phyloP scores from a whole-genome alignment of 2,329 filamentous ascomycete species.

The Plenodomus biglobosus region DNA sequence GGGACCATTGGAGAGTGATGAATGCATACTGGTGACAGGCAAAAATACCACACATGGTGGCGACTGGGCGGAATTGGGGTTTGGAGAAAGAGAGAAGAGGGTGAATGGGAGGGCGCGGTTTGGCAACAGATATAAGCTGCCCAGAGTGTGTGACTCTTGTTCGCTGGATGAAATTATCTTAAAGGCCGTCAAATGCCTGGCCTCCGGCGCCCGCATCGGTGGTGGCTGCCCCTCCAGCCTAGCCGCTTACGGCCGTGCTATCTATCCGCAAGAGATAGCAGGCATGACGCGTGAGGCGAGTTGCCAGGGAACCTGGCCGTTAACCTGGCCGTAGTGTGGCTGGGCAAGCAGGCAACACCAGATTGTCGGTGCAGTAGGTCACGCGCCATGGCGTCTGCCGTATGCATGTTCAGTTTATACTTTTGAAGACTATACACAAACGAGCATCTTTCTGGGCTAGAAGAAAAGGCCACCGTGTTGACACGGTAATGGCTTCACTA shows the following conservation, averaged over 20 bases:
- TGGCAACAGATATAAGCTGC: constrained; percentile 3
- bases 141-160: not conserved
- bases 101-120: constrained; percentile 3
- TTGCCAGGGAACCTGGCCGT: not conserved
- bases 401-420: not conserved
- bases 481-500: constrained; percentile 16
- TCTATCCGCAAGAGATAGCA: constrained; percentile 8
- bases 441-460: not conserved
- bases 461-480: constrained; percentile 17
- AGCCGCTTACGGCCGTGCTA: constrained; percentile 19
- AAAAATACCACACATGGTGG: constrained; percentile 94
- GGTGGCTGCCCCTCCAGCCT: constrained; percentile 21
- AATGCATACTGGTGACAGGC: constrained; percentile 80
- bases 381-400: not conserved
- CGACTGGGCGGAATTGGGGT: constrained; percentile 6
- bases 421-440: constrained; percentile 11
- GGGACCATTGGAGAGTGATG: constrained; percentile 6
- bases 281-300: constrained; percentile 12
- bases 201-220: constrained; percentile 23
- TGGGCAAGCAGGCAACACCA: no score
- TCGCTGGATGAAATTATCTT: not conserved
- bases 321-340: not conserved
- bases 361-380: no score
- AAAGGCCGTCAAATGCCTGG: constrained; percentile 3
- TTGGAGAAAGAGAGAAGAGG: constrained; percentile 7